Percentiles rank a stretch among this genome's conserved stretches.
These are phyloP conservation scores for Macrophomina phaseolina DNA, from an alignment of 2,329 filamentous ascomycete genomes.

Conservation along the genomic window DNA sequence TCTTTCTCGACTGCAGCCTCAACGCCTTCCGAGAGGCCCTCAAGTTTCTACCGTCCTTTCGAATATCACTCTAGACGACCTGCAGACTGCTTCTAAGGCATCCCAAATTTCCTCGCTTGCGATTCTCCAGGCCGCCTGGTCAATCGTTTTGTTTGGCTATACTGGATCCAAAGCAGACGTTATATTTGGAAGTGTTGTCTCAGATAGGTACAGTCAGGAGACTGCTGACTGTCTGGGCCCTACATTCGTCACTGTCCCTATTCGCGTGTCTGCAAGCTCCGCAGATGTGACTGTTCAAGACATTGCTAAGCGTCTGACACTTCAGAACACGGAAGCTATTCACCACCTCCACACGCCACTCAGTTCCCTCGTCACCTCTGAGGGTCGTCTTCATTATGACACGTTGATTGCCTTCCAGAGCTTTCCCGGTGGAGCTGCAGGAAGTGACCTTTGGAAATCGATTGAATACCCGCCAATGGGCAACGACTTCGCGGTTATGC, in stretches of 20 bases:
- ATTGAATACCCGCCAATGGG: conserved; percentile 37
- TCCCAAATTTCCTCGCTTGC: conserved; percentile 23
- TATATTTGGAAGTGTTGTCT: conserved; percentile 25
- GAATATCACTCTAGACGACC: conserved; percentile 1
- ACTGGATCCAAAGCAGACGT: conserved; percentile 23
- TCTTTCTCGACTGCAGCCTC: conserved; percentile 29
- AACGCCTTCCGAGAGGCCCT: conserved; percentile 7
- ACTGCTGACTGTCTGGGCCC: conserved; percentile 22
- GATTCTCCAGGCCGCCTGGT: conserved; percentile 25
- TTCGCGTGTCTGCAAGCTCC: conserved; percentile 15
- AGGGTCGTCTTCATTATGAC: conserved; percentile 24
- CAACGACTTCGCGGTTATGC: conserved; percentile 41
- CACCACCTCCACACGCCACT: conserved; percentile 25
- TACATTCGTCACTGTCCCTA: conserved; percentile 26
- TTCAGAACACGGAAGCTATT: conserved; percentile 22
- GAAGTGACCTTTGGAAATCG: conserved; percentile 20
- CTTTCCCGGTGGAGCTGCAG: conserved; percentile 11
- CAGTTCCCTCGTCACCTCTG: conserved; percentile 22
- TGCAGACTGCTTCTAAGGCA: conserved; percentile 20
- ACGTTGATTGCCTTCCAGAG: conserved; percentile 25
- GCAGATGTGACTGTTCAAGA: neutral
- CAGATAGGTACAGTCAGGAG: conserved; percentile 25
- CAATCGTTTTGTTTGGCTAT: conserved; percentile 20
- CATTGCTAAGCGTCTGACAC: conserved; percentile 21
- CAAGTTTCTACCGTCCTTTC: conserved; percentile 12